Conservation (phyloP, 192 early-diverging fungal genomes). For the Backusella sp. region DNA sequence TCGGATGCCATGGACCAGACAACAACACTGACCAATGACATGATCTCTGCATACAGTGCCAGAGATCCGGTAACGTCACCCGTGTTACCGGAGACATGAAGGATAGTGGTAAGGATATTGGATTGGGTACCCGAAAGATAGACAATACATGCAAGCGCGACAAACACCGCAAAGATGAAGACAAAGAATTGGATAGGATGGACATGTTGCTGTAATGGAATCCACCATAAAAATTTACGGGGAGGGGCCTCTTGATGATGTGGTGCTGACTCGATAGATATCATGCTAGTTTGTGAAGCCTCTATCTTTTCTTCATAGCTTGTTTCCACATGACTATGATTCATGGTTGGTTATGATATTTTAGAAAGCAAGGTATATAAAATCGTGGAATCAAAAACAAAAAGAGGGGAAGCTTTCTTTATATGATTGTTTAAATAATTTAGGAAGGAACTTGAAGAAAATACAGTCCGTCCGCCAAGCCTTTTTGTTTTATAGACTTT, state of each 20-base stretch:
- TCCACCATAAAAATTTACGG: conserved; percentile 36
- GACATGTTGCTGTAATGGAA: conserved; percentile 20
- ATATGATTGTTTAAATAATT: background rate
- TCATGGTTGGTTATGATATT: background rate
- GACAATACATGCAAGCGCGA: conserved; percentile 34
- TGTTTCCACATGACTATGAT: background rate
- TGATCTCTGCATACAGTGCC: conserved; percentile 63
- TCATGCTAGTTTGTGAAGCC: background rate
- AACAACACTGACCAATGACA: conserved; percentile 38
- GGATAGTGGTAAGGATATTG: conserved; percentile 35
- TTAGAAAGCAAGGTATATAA: background rate
- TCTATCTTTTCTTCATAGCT: background rate
- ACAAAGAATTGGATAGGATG: conserved; percentile 26
- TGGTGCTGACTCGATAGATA: background rate
- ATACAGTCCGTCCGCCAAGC: background rate
- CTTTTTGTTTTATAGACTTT: background rate
- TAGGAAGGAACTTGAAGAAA: background rate
- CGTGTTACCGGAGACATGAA: conserved; percentile 14
- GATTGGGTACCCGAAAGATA: conserved; percentile 43
- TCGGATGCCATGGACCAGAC: conserved; percentile 66
- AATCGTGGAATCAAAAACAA: background rate
- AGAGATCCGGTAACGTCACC: conserved; percentile 56
- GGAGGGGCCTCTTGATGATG: background rate
- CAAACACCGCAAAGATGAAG: conserved; percentile 34
- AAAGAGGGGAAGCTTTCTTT: background rate